Evolutionary conservation across 495 filamentous ascomycete species (phyloP), one percentile per base, ranked within the genome.

Genomic region (Talaromyces liani): DNA sequence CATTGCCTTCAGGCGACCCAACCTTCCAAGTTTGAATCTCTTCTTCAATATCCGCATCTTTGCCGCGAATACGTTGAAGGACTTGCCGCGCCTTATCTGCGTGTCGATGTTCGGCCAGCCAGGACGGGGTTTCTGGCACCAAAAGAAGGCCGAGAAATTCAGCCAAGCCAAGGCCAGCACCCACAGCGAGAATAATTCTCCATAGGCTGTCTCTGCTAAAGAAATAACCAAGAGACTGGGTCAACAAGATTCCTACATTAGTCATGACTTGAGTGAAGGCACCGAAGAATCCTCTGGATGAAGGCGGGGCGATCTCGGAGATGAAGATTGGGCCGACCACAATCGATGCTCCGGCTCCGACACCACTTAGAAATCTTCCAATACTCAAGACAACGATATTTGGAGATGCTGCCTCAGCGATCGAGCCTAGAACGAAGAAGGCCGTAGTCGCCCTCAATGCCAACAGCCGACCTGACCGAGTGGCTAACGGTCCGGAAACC

Each of bases 301-400:
- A 75, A 0, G 89, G 89, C 16, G 93, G 94, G 0, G 92, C 89
- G 18, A 96, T 81, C 72, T 98, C 95, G 18, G 91, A 91, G 63
- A 98, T 89, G 74, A 93, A 98, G 33, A 98, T 85, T n/a, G 94
- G 94, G 0, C 94, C 91, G n/a, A 96, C 88, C 24, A 98, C 94
- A 8, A 92, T 89, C 7, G 91, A 84, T 6, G 91, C 89, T 6
- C 95, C 94, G 7, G 92, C 89, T 6, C 89, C 94, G 2, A 96
- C 66, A 6, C 94, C 94, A 4, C 89, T 87, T 12, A 98, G 72
- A 20, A 95, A 79, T 33, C 95, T 82, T 25, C 94, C 94, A 25
- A 91, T 60, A 4, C 79, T 79, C 65, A 98, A 79, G 18, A 89
- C 63, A 0, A 79, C 68, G 24, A 96, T 88, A n/a, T 81, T 85